Evolutionary conservation across 1,284 basidiomycete species (phyloP).

Genomic region (Apiotrichum sp.): DNA sequence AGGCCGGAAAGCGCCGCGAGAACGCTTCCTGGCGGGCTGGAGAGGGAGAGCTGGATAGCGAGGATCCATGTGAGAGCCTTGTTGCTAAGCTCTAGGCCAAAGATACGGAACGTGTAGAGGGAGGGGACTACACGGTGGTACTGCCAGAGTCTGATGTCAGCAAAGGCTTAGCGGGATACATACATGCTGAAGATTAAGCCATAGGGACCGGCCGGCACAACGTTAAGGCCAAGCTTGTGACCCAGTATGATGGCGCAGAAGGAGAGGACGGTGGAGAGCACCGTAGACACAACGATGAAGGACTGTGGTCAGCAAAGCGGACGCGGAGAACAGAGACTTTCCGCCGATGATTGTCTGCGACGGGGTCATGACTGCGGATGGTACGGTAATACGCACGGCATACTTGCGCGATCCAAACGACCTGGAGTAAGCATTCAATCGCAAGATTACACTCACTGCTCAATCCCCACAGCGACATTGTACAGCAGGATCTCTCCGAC

Average conservation of each 20-base stretch:
- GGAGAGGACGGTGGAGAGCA: constrained; percentile 63
- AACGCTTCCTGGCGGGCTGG: constrained; percentile 60
- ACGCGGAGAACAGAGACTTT: too few species aligned
- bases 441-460: constrained; percentile 50
- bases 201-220: constrained; percentile 68
- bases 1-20: constrained; percentile 60
- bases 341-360: background rate
- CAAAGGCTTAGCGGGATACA: constrained; percentile 1
- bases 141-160: constrained; percentile 60
- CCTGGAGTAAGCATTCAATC: constrained; percentile 18
- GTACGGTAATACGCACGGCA: constrained; percentile 56
- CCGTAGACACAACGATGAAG: constrained; percentile 60
- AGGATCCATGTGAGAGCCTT: constrained; percentile 66
- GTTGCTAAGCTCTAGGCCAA: constrained; percentile 66
- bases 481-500: constrained; percentile 69
- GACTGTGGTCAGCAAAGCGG: constrained; percentile 53
- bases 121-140: constrained; percentile 68
- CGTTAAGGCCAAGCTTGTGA: constrained; percentile 60
- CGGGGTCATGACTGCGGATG: background rate
- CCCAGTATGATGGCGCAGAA: constrained; percentile 60
- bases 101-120: constrained; percentile 66
- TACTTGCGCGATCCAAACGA: constrained; percentile 81
- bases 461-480: constrained; percentile 64
- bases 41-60: constrained; percentile 62
- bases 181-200: constrained; percentile 53